phyloP scores from a whole-genome alignment of 495 filamentous ascomycete genomes.

The Neurospora tetrasperma region DNA sequence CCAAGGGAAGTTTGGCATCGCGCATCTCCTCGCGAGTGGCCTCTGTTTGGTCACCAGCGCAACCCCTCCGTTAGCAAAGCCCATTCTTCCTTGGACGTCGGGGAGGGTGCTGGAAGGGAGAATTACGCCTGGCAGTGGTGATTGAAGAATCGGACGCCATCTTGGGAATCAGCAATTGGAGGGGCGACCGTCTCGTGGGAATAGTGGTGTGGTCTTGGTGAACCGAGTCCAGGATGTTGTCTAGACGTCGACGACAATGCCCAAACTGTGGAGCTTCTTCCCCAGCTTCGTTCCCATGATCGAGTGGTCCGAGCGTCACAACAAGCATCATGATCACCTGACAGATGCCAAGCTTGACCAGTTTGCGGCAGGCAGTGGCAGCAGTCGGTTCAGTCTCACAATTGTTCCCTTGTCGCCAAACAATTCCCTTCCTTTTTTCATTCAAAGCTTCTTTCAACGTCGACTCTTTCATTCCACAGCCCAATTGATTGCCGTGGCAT shows the following conservation, averaged over 20 bases:
- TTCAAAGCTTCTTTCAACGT: not conserved
- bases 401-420: too few species aligned
- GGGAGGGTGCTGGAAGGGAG: not conserved
- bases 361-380: not conserved
- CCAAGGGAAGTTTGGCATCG: constrained; percentile 74
- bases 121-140: constrained; percentile 29
- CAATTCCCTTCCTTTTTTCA: not conserved
- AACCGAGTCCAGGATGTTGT: constrained; percentile 1
- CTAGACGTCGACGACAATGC: not conserved
- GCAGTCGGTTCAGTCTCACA: too few species aligned
- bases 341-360: not conserved
- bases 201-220: constrained; percentile 9
- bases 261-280: not conserved
- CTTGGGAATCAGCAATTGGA: constrained; percentile 16
- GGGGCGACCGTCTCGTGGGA: constrained; percentile 16
- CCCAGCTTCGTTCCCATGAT: not conserved
- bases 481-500: too few species aligned
- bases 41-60: constrained; percentile 21
- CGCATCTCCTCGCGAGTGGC: constrained; percentile 88
- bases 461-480: not conserved
- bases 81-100: fast-evolving
- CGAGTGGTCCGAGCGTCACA: not conserved
- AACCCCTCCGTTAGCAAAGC: not conserved
- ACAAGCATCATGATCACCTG: not conserved
- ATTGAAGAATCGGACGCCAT: constrained; percentile 26